Percentiles rank a stretch among this genome's conserved stretches.
These are phyloP conservation scores for Collybiopsis confluens DNA, from an alignment of 768 basidiomycete species.

Conservation along the genomic window DNA sequence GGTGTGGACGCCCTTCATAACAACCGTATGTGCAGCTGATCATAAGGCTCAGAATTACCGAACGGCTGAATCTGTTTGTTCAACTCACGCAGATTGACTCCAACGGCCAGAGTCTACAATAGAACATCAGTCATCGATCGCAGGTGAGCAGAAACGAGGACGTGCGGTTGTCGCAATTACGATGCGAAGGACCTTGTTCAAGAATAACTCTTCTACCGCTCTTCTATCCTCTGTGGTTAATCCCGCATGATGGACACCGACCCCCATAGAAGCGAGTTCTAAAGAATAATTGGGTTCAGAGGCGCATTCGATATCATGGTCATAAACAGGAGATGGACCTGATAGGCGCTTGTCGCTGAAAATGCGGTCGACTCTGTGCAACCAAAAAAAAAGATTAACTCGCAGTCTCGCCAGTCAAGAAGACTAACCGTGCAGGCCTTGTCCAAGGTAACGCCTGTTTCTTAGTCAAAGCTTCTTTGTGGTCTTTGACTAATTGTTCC, in stretches of 20 bases:
- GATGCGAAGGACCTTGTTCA: constrained; percentile 58
- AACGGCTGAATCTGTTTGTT: neutral
- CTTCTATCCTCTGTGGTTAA: constrained; percentile 69
- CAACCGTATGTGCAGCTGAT: constrained; percentile 85
- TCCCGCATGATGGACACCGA: constrained; percentile 93
- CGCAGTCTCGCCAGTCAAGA: neutral
- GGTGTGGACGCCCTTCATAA: constrained; percentile 85
- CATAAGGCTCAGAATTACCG: neutral
- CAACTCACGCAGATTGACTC: constrained; percentile 85
- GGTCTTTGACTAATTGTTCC: constrained; percentile 72
- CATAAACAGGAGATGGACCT: too few relatives aligned
- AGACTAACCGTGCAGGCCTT: constrained; percentile 46
- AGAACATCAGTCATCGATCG: constrained; percentile 12
- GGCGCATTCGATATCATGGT: too few relatives aligned
- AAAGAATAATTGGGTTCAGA: too few relatives aligned
- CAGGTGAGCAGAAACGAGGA: constrained; percentile 3
- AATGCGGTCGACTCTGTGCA: constrained; percentile 43
- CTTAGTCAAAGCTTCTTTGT: constrained; percentile 47
- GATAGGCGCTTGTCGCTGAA: constrained; percentile 69
- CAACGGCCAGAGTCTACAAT: constrained; percentile 85
- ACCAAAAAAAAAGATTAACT: neutral
- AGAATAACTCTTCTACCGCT: constrained; percentile 68
- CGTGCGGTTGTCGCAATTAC: constrained; percentile 82
- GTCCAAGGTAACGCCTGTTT: constrained; percentile 65
- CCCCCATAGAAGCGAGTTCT: constrained; percentile 69